phyloP scores from a whole-genome alignment of 2,329 filamentous ascomycete genomes.

The Talaromyces verruculosus region DNA sequence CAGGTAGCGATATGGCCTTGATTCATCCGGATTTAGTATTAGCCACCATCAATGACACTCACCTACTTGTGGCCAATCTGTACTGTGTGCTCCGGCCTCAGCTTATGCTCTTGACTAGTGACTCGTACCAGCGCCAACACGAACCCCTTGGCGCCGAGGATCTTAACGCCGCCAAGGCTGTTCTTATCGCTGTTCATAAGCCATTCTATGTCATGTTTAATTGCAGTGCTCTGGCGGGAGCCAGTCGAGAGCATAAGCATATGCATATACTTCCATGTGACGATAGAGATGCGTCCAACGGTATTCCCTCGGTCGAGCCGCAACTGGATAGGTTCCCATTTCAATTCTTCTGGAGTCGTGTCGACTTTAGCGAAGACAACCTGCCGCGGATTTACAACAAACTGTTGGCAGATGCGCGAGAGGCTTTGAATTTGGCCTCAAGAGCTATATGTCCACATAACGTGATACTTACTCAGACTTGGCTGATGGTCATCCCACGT shows the following conservation, averaged over 20 bases:
- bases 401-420: neutral
- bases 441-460: neutral
- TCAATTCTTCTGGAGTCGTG: neutral
- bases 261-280: conserved; percentile 36
- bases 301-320: neutral
- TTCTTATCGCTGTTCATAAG: conserved; percentile 32
- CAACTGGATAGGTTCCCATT: neutral
- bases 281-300: neutral
- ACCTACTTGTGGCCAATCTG: conserved; percentile 51
- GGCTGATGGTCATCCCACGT: neutral
- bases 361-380: neutral
- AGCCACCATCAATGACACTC: conserved; percentile 41
- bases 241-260: conserved; percentile 53
- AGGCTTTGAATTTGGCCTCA: neutral
- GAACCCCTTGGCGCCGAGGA: conserved; percentile 45
- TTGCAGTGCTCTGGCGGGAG: conserved; percentile 47
- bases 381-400: neutral
- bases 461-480: neutral
- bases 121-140: conserved; percentile 50
- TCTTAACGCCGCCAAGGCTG: conserved; percentile 39
- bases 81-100: conserved; percentile 53
- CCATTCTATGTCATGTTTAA: conserved; percentile 50
- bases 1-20: conserved; percentile 43
- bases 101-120: conserved; percentile 48
- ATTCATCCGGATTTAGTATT: conserved; percentile 47